Base-by-base conservation (phyloP, 1,284 basidiomycete species). In the Tetrapyrgos nigripes region DNA sequence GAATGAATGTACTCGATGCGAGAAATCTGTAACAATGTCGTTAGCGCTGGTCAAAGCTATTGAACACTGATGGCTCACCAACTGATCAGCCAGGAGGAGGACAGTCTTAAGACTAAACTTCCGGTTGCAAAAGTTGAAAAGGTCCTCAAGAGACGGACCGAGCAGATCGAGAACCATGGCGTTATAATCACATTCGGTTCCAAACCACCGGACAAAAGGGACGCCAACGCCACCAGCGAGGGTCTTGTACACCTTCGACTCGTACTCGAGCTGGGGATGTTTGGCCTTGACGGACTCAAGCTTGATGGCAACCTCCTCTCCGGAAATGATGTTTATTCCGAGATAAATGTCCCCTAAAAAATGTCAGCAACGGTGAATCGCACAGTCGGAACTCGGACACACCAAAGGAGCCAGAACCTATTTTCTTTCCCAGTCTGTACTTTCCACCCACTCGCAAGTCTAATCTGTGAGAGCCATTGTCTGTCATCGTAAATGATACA, bases 101-200 rank as follows among this genome's bases (percentile, higher is more conserved):
- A 98, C 96, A 1, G 97, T 99, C 85, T 99, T 99, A 70, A 99
- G 84, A 63, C 85, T 92, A 79, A 99, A 99, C 75, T 97, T 98
- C 78, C 97, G 91, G 83, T 97, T 96, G 86, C 97, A 99, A 72
- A 98, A 99, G 83, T 99, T 99, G 91, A 99, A 99, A 19, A 99
- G 84, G 70, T 99, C 97, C 77, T 99, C 97, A 52, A 99, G 89
- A 49, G 94, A 97, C 28, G 97, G 96, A 2, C 97, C 97, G 33
- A 99, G 88, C 58, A 98, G 89, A 79, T 99, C 97, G 67, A 99
- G 83, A 59, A 99, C 97, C 97, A 99, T 98, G 60, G 97, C 97
- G 64, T 99, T 98, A 85, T 99, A 99, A 76, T 99, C 96, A 75
- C 96, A 98, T 77, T 99, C 97, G 63, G 96, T 97, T 44, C 97